Percentiles rank a stretch among this genome's conserved stretches.
phyloP scores from a whole-genome alignment of 2,329 filamentous ascomycete species.

The Magnaporthiopsis incrustans region DNA sequence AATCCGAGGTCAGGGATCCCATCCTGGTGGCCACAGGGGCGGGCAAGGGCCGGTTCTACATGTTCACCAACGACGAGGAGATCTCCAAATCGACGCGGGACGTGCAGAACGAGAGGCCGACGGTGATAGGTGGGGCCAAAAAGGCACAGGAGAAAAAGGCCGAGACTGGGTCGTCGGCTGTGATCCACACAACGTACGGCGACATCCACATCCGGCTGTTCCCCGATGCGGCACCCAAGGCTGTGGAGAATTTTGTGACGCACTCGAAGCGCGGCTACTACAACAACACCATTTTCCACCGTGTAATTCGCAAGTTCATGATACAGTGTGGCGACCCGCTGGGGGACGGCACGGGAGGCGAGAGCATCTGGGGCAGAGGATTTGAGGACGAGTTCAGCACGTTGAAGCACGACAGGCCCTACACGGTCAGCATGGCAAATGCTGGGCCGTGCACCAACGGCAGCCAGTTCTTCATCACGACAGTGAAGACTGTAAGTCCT shows the following conservation, averaged over 20 bases:
- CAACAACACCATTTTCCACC: conserved; percentile 95
- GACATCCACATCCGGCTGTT: conserved; percentile 92
- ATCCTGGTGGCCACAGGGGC: conserved; percentile 79
- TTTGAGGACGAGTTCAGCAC: conserved; percentile 92
- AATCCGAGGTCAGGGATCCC: conserved; percentile 84
- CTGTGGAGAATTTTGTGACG: conserved; percentile 95
- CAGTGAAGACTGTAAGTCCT: conserved; percentile 74
- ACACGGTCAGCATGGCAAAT: conserved; percentile 96
- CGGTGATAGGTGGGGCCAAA: conserved; percentile 48
- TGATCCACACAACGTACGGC: conserved; percentile 86
- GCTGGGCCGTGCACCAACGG: conserved; percentile 92
- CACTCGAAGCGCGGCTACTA: conserved; percentile 89
- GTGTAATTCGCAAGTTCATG: conserved; percentile 98
- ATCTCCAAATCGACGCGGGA: conserved; percentile 79
- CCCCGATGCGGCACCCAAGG: conserved; percentile 84
- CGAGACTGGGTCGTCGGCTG: conserved; percentile 69
- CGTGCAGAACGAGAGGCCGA: conserved; percentile 90
- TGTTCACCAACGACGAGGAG: conserved; percentile 89
- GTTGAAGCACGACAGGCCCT: conserved; percentile 89
- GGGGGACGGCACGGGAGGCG: conserved; percentile 82
- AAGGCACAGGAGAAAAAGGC: conserved; percentile 53
- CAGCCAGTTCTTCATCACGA: conserved; percentile 97
- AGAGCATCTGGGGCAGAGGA: conserved; percentile 86
- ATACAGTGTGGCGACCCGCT: conserved; percentile 81
- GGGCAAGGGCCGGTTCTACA: conserved; percentile 89